Evolutionary conservation across 2,329 filamentous ascomycete species (phyloP).

Genomic region (Aspergillus pseudoterreus): DNA sequence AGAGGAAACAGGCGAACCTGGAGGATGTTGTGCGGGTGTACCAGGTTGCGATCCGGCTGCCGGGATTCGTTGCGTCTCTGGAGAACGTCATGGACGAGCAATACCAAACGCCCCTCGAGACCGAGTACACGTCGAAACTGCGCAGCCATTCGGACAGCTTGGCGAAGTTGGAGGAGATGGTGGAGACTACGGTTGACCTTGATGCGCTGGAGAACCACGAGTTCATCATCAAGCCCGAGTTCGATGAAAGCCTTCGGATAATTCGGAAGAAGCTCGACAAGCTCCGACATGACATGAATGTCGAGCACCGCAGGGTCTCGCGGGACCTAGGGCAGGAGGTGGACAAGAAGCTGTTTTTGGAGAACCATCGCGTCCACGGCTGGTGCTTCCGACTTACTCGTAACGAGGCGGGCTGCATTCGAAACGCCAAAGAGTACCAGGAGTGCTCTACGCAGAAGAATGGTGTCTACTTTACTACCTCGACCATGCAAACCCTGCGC

Average conservation of each 20-base stretch:
- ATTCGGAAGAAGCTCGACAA: constrained; percentile 89
- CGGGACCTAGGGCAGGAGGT: constrained; percentile 82
- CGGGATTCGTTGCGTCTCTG: constrained; percentile 82
- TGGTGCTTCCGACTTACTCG: constrained; percentile 95
- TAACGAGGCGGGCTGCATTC: constrained; percentile 85
- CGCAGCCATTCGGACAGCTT: constrained; percentile 72
- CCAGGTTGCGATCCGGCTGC: constrained; percentile 87
- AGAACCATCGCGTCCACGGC: constrained; percentile 92
- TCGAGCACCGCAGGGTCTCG: constrained; percentile 72
- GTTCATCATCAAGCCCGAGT: constrained; percentile 98
- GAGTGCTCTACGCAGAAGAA: constrained; percentile 99
- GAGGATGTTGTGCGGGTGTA: constrained; percentile 96
- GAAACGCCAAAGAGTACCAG: constrained; percentile 83
- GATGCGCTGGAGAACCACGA: constrained; percentile 95
- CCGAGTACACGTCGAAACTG: constrained; percentile 81
- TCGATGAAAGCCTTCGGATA: constrained; percentile 81
- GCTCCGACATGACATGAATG: constrained; percentile 75
- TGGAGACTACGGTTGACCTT: constrained; percentile 95
- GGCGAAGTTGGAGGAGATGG: constrained; percentile 90
- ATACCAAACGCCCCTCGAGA: constrained; percentile 82
- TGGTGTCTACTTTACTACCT: constrained; percentile 95
- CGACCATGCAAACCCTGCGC: constrained; percentile 71
- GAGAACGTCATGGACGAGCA: constrained; percentile 94
- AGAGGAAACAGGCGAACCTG: constrained; percentile 82
- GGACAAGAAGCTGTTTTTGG: constrained; percentile 98